Evolutionary conservation across 176 grass and related monocot genomes (phyloP).

Genomic region (Ampelocalamus luodianensis): DNA sequence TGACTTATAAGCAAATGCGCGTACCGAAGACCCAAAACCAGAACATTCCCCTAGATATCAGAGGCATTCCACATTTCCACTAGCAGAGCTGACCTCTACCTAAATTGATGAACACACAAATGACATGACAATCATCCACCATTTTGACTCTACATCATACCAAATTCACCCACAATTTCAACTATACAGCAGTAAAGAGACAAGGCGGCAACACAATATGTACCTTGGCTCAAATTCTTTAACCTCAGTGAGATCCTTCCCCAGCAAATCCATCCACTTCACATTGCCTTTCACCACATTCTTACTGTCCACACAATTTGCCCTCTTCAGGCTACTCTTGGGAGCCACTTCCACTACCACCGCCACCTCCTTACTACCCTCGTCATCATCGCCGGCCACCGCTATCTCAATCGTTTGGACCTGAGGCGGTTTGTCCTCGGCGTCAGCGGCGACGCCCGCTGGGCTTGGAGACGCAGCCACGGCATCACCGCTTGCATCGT

Average conservation of each 20-base stretch:
- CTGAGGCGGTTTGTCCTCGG: conserved; percentile 40
- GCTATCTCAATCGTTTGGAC: conserved; percentile 51
- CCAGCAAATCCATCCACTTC: conserved; percentile 89
- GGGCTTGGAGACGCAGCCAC: conserved; percentile 20
- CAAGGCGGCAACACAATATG: conserved; percentile 22
- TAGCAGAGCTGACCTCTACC: background rate
- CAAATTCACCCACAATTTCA: conserved; percentile 25
- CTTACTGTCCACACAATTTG: conserved; percentile 20
- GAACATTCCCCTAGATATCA: conserved; percentile 43
- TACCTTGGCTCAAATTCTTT: conserved; percentile 87
- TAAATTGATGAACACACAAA: conserved; percentile 21
- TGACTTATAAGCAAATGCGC: background rate
- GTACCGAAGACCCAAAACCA: conserved; percentile 1
- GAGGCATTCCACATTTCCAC: conserved; percentile 31
- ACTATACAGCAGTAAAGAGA: background rate
- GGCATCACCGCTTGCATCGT: conserved; percentile 28
- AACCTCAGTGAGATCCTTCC: conserved; percentile 79
- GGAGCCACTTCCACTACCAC: background rate
- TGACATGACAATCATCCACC: conserved; percentile 9
- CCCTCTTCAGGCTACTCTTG: conserved; percentile 88
- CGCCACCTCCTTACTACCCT: background rate
- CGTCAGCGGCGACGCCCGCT: conserved; percentile 16
- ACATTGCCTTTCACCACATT: conserved; percentile 70
- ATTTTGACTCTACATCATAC: background rate
- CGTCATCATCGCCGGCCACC: conserved; percentile 38